Percentiles rank a stretch among this genome's conserved stretches.
phyloP scores from a whole-genome alignment of 2,329 filamentous ascomycete species.

The Knufia fluminis region DNA sequence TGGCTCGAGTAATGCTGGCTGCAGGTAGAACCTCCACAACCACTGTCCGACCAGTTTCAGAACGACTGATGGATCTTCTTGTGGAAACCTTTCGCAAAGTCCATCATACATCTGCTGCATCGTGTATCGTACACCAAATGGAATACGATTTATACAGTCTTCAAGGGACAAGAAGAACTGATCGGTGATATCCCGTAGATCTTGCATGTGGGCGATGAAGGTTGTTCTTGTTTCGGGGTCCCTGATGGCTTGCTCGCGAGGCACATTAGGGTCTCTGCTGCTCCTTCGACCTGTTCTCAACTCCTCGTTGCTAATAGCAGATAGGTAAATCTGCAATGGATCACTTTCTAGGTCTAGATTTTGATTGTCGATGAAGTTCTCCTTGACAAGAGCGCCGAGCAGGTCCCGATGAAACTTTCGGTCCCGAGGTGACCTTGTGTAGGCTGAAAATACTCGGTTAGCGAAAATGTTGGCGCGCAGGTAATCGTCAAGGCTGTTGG shows the following conservation, averaged over 20 bases:
- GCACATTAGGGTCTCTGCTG: slow-evolving; percentile 70
- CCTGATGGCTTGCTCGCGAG: slow-evolving; percentile 87
- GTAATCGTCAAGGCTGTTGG: slow-evolving; percentile 69
- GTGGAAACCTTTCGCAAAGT: slow-evolving; percentile 66
- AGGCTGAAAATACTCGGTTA: slow-evolving; percentile 75
- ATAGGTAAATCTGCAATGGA: slow-evolving; percentile 92
- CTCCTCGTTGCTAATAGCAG: slow-evolving; percentile 94
- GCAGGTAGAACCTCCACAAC: slow-evolving; percentile 90
- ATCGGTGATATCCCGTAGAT: slow-evolving; percentile 87
- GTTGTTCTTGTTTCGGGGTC: slow-evolving; percentile 85
- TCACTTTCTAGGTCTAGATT: slow-evolving; percentile 91
- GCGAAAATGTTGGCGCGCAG: slow-evolving; percentile 87
- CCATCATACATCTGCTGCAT: slow-evolving; percentile 76
- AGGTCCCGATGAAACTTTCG: slow-evolving; percentile 85
- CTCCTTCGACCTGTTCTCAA: slow-evolving; percentile 81
- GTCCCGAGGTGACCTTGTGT: slow-evolving; percentile 82
- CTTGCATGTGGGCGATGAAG: slow-evolving; percentile 90
- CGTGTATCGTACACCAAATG: slow-evolving; percentile 83
- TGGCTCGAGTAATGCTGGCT: slow-evolving; percentile 78
- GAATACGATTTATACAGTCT: slow-evolving; percentile 76
- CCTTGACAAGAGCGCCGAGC: slow-evolving; percentile 72
- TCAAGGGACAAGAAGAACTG: slow-evolving; percentile 77
- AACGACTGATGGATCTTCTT: slow-evolving; percentile 66
- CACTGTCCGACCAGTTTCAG: slow-evolving; percentile 81
- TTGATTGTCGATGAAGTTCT: slow-evolving; percentile 87